Base-by-base conservation (phyloP, 2,329 filamentous ascomycete species). In the Alternaria atra region DNA sequence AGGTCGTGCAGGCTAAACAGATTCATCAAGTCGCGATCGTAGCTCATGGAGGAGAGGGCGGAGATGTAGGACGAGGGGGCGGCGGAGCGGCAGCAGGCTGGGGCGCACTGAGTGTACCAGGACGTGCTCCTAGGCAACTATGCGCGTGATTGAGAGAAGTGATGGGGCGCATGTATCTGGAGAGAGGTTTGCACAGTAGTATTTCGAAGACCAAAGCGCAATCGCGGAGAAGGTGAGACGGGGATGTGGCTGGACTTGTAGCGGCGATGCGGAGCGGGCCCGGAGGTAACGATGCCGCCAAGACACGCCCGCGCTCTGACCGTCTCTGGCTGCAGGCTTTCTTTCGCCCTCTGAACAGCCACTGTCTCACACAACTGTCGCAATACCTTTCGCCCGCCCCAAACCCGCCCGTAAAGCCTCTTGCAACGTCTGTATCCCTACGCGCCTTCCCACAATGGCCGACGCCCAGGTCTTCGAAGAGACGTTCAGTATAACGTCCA, bases 391-490 rank as follows among this genome's bases (percentile, higher is more conserved):
- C 12, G 32, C 52, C 42, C 42, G 20, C 52, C 10, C 15, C 44
- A 25, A 20, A 12, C 20, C 25, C 15, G 23, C 15, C 30, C 30
- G 27, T 27, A 37, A n/a, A 12, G 34, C 48, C 17, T 12, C 27
- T 40, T 23, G 17, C 9, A 12, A 20, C n/a, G 10, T 13, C 20
- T 40, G 32, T 40, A 37, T 17, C 20, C 29, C n/a, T 52, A 25
- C 50, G 32, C 51, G 35, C 52, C 27, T 23, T 35, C 27, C 23
- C 69, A 84, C 82, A 69, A 89, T 92, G 80, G 90, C 91, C 70
- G 94, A 98, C 83, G 90, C 94, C 60, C 90, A 95, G 74, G 91
- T 98, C 80, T 97, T 96, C 82, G 93, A 97, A 82, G 93, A 97
- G 77, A 90, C 88, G 73, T 97, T 98, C 86, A 91, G 87, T 63